A percentile compares a stretch with the other conserved stretches of the same genome.
Evolutionary conservation across 495 filamentous ascomycete genomes (phyloP).

Genomic region (Penicillium antarcticum): DNA sequence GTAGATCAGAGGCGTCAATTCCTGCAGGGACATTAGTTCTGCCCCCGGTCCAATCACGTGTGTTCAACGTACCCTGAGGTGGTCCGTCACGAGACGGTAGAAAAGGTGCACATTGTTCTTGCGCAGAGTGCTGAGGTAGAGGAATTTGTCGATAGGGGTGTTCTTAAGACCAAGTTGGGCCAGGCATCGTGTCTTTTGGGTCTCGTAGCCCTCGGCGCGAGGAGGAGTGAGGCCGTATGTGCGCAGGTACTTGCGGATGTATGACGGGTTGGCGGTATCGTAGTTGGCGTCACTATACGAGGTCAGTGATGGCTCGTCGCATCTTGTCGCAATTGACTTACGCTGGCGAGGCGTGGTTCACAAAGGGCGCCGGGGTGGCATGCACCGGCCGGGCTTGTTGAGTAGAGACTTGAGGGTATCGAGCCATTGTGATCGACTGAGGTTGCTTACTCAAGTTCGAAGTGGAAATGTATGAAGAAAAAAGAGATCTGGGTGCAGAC

Average conservation of each 20-base stretch:
- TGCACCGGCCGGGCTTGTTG: slow-evolving; percentile 43
- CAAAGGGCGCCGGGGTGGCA: slow-evolving; percentile 28
- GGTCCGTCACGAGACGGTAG: slow-evolving; percentile 87
- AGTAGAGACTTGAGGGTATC: slow-evolving; percentile 27
- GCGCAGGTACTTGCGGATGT: slow-evolving; percentile 64
- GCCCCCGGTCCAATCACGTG: slow-evolving; percentile 3
- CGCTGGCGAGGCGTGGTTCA: slow-evolving; percentile 37
- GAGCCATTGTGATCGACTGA: slow-evolving; percentile 38
- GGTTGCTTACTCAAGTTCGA: slow-evolving; percentile 17
- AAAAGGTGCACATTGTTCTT: slow-evolving; percentile 90
- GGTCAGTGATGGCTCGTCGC: background rate
- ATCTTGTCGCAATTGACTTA: slow-evolving; percentile 19
- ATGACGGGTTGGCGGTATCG: slow-evolving; percentile 61
- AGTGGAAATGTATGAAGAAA: slow-evolving; percentile 19
- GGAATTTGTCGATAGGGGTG: slow-evolving; percentile 87
- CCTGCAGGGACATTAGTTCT: slow-evolving; percentile 37
- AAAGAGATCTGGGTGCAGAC: slow-evolving; percentile 20
- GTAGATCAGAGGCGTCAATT: slow-evolving; percentile 93
- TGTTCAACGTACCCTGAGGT: slow-evolving; percentile 61
- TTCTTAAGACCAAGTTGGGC: slow-evolving; percentile 72
- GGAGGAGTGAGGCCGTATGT: slow-evolving; percentile 73
- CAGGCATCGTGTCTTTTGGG: slow-evolving; percentile 68
- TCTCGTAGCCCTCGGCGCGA: slow-evolving; percentile 64
- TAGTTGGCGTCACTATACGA: slow-evolving; percentile 42
- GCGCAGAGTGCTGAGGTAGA: slow-evolving; percentile 86